Percentiles rank a stretch among this genome's conserved stretches.
Evolutionary conservation across 805 yeast species (phyloP).

Genomic region (Yarrowia porcina): DNA sequence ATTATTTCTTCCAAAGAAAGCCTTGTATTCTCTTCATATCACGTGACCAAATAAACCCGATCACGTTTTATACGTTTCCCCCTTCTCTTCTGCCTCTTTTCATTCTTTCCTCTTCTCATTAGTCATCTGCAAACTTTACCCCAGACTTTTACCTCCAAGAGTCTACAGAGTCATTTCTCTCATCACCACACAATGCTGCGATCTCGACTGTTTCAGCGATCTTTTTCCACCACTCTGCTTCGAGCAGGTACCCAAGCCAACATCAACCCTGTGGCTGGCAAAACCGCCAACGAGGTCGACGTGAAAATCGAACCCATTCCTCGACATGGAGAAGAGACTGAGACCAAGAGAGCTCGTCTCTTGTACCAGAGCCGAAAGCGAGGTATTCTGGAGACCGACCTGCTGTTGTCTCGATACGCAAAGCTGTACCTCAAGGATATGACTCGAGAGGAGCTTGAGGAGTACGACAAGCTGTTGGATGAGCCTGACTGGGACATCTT

Average conservation of each 20-base stretch:
- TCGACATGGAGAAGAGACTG: constrained; percentile 68
- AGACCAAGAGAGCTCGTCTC: constrained; percentile 78
- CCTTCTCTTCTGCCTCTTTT: too few relatives aligned
- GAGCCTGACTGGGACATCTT: constrained; percentile 99
- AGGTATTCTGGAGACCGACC: constrained; percentile 91
- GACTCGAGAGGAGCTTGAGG: constrained; percentile 65
- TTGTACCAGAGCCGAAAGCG: constrained; percentile 90
- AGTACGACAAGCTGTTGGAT: constrained; percentile 77
- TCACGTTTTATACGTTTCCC: too few relatives aligned
- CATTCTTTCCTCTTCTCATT: not conserved
- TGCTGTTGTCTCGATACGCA: constrained; percentile 81
- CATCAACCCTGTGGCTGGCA: constrained; percentile 12
- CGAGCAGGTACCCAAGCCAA: constrained; percentile 24
- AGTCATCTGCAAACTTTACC: constrained; percentile 12
- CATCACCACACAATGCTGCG: constrained; percentile 1
- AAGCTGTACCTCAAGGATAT: constrained; percentile 62
- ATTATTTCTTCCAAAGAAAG: too few relatives aligned
- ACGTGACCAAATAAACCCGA: too few relatives aligned
- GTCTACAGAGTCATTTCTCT: too few relatives aligned
- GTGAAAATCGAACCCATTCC: constrained; percentile 75
- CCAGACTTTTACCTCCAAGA: not conserved
- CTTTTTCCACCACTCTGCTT: not conserved
- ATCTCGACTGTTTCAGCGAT: not conserved
- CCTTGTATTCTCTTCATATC: too few relatives aligned
- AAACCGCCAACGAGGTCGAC: constrained; percentile 40